phyloP scores from a whole-genome alignment of 495 filamentous ascomycete species.

The Annulohypoxylon moriforme region DNA sequence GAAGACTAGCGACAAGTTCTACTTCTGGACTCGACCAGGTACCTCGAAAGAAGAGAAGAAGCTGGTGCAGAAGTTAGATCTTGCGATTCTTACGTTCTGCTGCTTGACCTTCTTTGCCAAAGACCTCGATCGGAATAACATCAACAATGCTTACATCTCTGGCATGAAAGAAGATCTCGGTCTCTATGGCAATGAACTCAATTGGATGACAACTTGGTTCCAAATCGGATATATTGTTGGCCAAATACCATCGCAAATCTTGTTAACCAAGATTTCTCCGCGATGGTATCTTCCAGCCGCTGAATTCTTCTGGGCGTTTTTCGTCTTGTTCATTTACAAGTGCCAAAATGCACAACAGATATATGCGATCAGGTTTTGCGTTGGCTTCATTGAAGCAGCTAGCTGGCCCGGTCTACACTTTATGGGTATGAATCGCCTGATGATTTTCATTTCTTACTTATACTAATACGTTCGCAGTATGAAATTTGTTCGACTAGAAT shows the following conservation, averaged over 20 bases:
- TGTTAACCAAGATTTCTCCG: constrained; percentile 33
- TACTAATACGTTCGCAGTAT: constrained; percentile 7
- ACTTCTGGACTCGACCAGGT: constrained; percentile 32
- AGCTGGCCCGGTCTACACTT: constrained; percentile 13
- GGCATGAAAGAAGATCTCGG: constrained; percentile 51
- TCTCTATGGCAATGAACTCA: constrained; percentile 49
- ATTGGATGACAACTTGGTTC: constrained; percentile 25
- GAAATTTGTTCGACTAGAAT: not conserved
- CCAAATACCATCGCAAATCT: constrained; percentile 31
- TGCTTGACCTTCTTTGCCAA: constrained; percentile 55
- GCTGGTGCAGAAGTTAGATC: constrained; percentile 53
- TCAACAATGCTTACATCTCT: constrained; percentile 50
- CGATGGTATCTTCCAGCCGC: constrained; percentile 35
- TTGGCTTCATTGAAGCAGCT: constrained; percentile 11
- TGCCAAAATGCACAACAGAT: constrained; percentile 13
- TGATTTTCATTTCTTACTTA: not conserved
- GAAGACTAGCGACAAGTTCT: constrained; percentile 29
- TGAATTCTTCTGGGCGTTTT: constrained; percentile 31
- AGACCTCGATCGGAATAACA: constrained; percentile 51
- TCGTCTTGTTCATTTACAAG: constrained; percentile 32
- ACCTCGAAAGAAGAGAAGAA: constrained; percentile 49
- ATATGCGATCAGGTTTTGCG: constrained; percentile 4
- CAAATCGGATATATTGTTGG: constrained; percentile 31
- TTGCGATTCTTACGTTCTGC: constrained; percentile 50
- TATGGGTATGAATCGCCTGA: not conserved